phyloP scores from a whole-genome alignment of 495 filamentous ascomycete species.

The Daldinia vernicosa region DNA sequence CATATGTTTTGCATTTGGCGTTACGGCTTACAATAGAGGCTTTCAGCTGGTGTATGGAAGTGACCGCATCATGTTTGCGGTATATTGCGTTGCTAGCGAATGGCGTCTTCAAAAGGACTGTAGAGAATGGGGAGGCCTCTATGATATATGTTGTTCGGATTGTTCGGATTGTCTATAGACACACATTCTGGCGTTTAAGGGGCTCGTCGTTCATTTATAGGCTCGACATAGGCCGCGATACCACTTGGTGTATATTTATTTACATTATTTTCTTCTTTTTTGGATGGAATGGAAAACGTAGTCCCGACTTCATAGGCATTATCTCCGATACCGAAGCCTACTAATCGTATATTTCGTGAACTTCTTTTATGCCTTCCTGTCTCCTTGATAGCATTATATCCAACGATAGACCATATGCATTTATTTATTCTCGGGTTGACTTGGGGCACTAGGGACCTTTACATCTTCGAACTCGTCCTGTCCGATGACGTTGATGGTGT shows the following conservation, averaged over 20 bases:
- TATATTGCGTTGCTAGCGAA: background rate
- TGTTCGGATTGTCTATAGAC: slow-evolving; percentile 43
- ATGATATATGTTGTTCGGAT: slow-evolving; percentile 25
- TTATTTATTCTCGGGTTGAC: slow-evolving; percentile 52
- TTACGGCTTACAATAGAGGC: slow-evolving; percentile 37
- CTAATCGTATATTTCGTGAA: background rate
- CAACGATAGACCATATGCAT: slow-evolving; percentile 22
- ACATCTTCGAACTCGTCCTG: slow-evolving; percentile 99
- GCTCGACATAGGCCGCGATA: slow-evolving; percentile 39
- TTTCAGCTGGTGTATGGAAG: slow-evolving; percentile 10
- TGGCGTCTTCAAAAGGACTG: slow-evolving; percentile 21
- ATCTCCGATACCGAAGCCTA: background rate
- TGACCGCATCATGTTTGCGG: background rate
- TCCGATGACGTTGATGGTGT: slow-evolving; percentile 86
- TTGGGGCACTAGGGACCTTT: slow-evolving; percentile 76
- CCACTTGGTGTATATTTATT: slow-evolving; percentile 32
- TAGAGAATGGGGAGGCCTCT: slow-evolving; percentile 23
- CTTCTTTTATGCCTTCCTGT: background rate
- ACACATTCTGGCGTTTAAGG: slow-evolving; percentile 37
- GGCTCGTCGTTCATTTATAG: slow-evolving; percentile 25
- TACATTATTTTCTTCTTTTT: background rate
- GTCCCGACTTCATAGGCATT: slow-evolving; percentile 9
- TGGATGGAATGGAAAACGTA: slow-evolving; percentile 13
- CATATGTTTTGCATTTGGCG: slow-evolving; percentile 48
- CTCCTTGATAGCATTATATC: background rate